Conservation (phyloP, 495 filamentous ascomycete genomes). For the Penicillium dipodomyicola region DNA sequence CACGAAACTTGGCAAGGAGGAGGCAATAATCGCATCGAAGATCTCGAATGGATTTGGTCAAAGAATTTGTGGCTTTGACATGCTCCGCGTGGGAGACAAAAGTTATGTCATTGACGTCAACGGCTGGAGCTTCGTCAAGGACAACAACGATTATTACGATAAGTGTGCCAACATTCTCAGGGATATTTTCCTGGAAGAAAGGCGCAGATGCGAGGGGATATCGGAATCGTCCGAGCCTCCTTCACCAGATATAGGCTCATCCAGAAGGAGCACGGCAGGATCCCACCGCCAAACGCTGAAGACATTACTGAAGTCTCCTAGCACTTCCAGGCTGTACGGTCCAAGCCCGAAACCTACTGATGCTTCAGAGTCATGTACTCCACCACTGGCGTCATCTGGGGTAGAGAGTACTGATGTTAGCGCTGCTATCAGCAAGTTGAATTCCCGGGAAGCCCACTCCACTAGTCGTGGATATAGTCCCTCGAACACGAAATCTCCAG, state of each 20-base stretch:
- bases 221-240: constrained; percentile 35
- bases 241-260: constrained; percentile 31
- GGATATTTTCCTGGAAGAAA: constrained; percentile 81
- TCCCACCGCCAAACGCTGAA: constrained; percentile 50
- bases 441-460: constrained; percentile 26
- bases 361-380: constrained; percentile 35
- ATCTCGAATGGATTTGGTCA: constrained; percentile 94
- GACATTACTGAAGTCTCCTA: constrained; percentile 63
- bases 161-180: constrained; percentile 80
- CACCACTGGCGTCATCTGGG: constrained; percentile 51
- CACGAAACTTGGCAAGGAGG: constrained; percentile 75
- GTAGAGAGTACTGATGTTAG: constrained; percentile 38
- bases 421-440: constrained; percentile 18
- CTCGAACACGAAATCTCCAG: constrained; percentile 34
- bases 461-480: constrained; percentile 27
- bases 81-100: constrained; percentile 79
- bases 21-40: constrained; percentile 79
- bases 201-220: constrained; percentile 49
- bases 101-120: constrained; percentile 99
- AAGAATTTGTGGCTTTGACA: constrained; percentile 92
- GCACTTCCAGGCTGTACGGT: constrained; percentile 57
- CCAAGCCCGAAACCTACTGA: constrained; percentile 41
- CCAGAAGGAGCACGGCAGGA: constrained; percentile 31
- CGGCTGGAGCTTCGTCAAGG: constrained; percentile 99
- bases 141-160: constrained; percentile 98